Conservation (phyloP, 495 filamentous ascomycete genomes). For the Talaromyces nanjingensis region DNA sequence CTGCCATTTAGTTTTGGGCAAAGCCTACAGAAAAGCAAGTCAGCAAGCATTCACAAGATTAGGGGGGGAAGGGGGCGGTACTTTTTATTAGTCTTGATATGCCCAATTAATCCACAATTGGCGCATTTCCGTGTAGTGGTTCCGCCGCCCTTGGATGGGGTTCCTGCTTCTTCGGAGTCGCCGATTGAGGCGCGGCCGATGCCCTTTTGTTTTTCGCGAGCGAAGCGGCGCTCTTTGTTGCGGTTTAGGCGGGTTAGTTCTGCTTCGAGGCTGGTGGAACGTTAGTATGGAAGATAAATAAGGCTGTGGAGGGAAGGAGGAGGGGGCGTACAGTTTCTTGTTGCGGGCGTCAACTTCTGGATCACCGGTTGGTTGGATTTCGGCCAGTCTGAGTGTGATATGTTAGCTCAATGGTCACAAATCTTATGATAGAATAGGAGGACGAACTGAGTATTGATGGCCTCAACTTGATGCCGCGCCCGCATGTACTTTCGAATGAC, state of each 20-base stretch:
- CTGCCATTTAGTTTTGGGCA: conserved; percentile 88
- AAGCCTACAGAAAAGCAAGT: conserved; percentile 44
- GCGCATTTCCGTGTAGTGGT: conserved; percentile 90
- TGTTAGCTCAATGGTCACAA: conserved; percentile 8
- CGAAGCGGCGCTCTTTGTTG: conserved; percentile 85
- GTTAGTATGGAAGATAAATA: conserved; percentile 1
- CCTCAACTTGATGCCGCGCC: conserved; percentile 47
- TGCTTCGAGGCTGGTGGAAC: conserved; percentile 50
- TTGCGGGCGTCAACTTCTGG: conserved; percentile 59
- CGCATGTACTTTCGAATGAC: conserved; percentile 63
- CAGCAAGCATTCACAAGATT: not conserved
- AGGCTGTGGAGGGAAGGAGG: not conserved
- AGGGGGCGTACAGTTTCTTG: conserved; percentile 36
- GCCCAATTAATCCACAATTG: conserved; percentile 89
- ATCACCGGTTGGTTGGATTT: conserved; percentile 67
- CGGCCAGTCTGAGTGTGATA: conserved; percentile 37
- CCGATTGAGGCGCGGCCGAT: conserved; percentile 32
- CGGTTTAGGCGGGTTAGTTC: conserved; percentile 77
- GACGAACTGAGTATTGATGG: conserved; percentile 46
- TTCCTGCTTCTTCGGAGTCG: conserved; percentile 36
- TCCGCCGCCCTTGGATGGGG: conserved; percentile 39
- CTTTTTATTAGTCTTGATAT: conserved; percentile 99
- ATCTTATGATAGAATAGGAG: conserved; percentile 22
- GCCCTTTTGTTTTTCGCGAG: conserved; percentile 84
- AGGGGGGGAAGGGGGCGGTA: conserved; percentile 31